A percentile compares a stretch with the other conserved stretches of the same genome.
These are phyloP conservation scores for Elsinoe perseae DNA, from an alignment of 2,329 filamentous ascomycete species.

Conservation along the genomic window DNA sequence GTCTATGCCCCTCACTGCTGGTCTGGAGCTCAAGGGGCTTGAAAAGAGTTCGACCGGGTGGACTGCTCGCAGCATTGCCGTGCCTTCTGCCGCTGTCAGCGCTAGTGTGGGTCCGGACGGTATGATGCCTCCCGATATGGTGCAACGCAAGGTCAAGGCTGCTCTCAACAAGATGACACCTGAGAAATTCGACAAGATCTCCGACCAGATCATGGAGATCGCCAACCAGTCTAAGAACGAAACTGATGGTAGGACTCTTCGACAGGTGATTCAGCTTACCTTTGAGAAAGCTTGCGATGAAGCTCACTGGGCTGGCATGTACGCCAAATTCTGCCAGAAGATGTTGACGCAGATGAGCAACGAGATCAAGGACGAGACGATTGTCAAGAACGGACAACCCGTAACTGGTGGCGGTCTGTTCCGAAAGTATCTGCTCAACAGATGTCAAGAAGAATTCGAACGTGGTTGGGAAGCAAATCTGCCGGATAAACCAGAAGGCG, in stretches of 20 bases:
- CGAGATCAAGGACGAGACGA: slow-evolving; percentile 91
- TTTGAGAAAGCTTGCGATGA: slow-evolving; percentile 99
- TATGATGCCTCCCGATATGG: slow-evolving; percentile 79
- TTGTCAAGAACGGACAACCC: slow-evolving; percentile 76
- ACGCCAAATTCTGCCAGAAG: slow-evolving; percentile 94
- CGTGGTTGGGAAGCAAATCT: slow-evolving; percentile 91
- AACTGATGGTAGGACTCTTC: slow-evolving; percentile 82
- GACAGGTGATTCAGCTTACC: slow-evolving; percentile 96
- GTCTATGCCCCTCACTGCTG: slow-evolving; percentile 84
- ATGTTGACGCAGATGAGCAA: slow-evolving; percentile 94
- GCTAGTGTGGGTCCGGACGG: slow-evolving; percentile 38
- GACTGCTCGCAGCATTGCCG: slow-evolving; percentile 70
- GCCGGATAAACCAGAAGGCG: slow-evolving; percentile 66
- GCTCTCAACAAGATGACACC: slow-evolving; percentile 99
- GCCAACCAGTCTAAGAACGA: slow-evolving; percentile 94
- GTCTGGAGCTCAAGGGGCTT: slow-evolving; percentile 74
- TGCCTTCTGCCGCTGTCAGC: slow-evolving; percentile 38
- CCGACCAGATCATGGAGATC: slow-evolving; percentile 86
- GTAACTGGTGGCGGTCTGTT: slow-evolving; percentile 91
- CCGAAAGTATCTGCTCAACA: slow-evolving; percentile 96
- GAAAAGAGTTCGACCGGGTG: slow-evolving; percentile 66
- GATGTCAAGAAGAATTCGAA: slow-evolving; percentile 98
- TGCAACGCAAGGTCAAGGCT: slow-evolving; percentile 98
- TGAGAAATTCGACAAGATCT: slow-evolving; percentile 95
- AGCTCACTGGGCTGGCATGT: slow-evolving; percentile 97